These are phyloP conservation scores for Naganishia vaughanmartiniae DNA, from an alignment of 768 basidiomycete genomes.

Conservation along the genomic window DNA sequence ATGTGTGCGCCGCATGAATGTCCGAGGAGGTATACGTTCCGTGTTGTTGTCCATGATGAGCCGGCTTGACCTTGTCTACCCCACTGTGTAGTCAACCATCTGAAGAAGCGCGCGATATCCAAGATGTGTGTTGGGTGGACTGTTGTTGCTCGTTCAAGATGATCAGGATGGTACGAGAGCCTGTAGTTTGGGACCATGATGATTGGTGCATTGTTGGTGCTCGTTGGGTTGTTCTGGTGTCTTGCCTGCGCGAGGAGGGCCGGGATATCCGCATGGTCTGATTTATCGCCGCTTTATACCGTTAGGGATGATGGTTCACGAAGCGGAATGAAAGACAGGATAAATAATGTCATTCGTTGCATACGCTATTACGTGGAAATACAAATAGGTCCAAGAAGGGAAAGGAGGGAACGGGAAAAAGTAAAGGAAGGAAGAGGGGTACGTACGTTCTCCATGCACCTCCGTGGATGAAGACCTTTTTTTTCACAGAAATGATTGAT, in stretches of 20 bases:
- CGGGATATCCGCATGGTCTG: conserved; percentile 29
- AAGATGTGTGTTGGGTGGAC: conserved; percentile 28
- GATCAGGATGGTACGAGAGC: conserved; percentile 29
- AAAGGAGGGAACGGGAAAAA: neutral
- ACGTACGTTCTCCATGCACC: conserved; percentile 34
- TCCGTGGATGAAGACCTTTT: conserved; percentile 33
- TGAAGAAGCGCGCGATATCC: conserved; percentile 9
- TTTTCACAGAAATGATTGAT: neutral
- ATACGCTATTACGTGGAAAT: neutral
- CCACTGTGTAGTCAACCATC: neutral
- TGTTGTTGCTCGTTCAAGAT: conserved; percentile 20
- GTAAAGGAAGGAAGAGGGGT: neutral
- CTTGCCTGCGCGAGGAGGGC: neutral
- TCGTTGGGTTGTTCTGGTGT: neutral
- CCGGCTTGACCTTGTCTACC: neutral
- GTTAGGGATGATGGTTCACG: neutral
- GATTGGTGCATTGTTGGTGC: neutral
- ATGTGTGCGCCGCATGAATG: conserved; percentile 34
- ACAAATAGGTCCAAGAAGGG: neutral
- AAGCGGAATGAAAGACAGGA: neutral
- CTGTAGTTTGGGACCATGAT: conserved; percentile 32
- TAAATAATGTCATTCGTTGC: neutral
- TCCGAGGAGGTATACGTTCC: conserved; percentile 24
- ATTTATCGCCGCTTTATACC: conserved; percentile 30
- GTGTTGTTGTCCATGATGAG: neutral